phyloP scores from a whole-genome alignment of 1,139 yeast genomes.

The Scheffersomyces stambukii region DNA sequence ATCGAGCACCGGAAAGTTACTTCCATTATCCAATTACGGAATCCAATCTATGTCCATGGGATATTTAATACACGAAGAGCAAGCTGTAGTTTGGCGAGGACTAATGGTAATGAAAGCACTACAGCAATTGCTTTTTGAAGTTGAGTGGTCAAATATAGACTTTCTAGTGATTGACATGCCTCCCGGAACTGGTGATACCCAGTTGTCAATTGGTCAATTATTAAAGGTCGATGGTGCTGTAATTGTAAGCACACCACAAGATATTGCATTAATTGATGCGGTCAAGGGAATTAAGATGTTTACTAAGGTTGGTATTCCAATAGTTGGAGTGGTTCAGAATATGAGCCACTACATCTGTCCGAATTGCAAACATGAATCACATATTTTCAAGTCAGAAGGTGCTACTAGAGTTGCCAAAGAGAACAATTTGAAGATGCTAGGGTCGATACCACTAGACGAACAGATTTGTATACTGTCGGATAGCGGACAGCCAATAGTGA shows the following conservation, averaged over 20 bases:
- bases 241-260: slow-evolving; percentile 85
- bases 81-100: slow-evolving; percentile 85
- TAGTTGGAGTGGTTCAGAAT: slow-evolving; percentile 75
- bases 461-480: slow-evolving; percentile 63
- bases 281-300: slow-evolving; percentile 80
- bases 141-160: slow-evolving; percentile 68
- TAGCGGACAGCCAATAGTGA: slow-evolving; percentile 59
- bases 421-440: slow-evolving; percentile 50
- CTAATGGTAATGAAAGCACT: slow-evolving; percentile 83
- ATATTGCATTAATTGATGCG: slow-evolving; percentile 78
- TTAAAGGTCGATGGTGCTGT: slow-evolving; percentile 75
- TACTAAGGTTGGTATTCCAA: slow-evolving; percentile 67
- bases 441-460: slow-evolving; percentile 63
- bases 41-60: slow-evolving; percentile 90
- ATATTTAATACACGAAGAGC: slow-evolving; percentile 61
- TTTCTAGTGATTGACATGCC: slow-evolving; percentile 79
- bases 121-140: slow-evolving; percentile 77
- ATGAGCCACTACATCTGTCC: slow-evolving; percentile 81
- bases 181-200: slow-evolving; percentile 91
- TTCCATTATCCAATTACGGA: slow-evolving; percentile 76
- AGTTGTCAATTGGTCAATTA: slow-evolving; percentile 75
- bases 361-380: slow-evolving; percentile 67
- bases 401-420: slow-evolving; percentile 55
- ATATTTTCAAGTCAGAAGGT: slow-evolving; percentile 71
- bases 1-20: slow-evolving; percentile 48